Base-by-base conservation (phyloP, 1,284 basidiomycete species). In the Trichosporon ovoides region DNA sequence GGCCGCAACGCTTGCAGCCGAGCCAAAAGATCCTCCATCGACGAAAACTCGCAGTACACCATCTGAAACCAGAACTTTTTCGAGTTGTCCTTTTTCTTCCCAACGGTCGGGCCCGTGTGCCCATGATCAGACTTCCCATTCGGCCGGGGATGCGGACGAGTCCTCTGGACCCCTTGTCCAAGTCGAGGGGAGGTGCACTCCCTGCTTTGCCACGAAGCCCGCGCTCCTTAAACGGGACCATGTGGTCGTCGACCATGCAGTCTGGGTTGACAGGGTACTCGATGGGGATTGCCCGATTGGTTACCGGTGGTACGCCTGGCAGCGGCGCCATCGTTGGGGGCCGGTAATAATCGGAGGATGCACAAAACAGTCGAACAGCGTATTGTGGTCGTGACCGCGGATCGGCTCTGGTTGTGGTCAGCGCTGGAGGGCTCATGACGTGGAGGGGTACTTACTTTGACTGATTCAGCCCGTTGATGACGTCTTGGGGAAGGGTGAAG, bases 191-290 rank as follows among this genome's bases (percentile, higher is more conserved):
- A 18, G 93, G 91, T 1, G 93, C 90, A 53, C 91, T 96, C 0
- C 93, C 93, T n/a, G 92, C 87, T 70, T 92, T 95, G 77, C 96
- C 96, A 81, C 96, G 94, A 68, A 97, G 78, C 2, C 94, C 94
- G 71, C 92, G 91, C 65, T 92, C 78, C 73, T 88, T 94, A 53
- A 88, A 90, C 12, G 80, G 80, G 33, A 95, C 77, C 51, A 82
- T 79, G 3, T 81, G 80, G 58, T 80, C 82, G 72, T 97, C 95
- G 37, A 96, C 84, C 66, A 87, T 85, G 53, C 94, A 86, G 82
- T 97, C 94, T 69, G 90, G 94, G 19, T 89, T 91, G 7, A 85
- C 83, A 13, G 93, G 93, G 69, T 93, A 97, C 78, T 98, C 93
- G 59, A 96, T 87, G 0, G 86, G 89, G 18, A 80, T 61, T 40